A percentile compares a stretch with the other conserved stretches of the same genome.
Evolutionary conservation across 2,329 filamentous ascomycete species (phyloP).

Genomic region (Macrophomina phaseolina): DNA sequence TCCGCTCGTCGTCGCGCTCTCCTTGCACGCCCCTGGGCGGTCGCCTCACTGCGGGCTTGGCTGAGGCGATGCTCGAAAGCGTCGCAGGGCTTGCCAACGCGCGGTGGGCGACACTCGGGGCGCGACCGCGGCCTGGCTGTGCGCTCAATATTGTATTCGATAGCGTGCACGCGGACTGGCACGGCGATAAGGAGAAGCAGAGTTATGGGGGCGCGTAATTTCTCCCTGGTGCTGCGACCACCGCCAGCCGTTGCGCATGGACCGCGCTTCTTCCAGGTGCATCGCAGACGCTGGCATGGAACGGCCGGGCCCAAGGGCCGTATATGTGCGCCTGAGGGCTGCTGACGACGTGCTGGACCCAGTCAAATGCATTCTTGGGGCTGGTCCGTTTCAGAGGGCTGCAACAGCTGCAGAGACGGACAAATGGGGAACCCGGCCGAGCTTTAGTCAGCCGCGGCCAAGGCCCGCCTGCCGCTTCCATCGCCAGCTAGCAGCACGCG

Average conservation of each 20-base stretch:
- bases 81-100: not conserved
- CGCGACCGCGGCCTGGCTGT: slow-evolving; percentile 18
- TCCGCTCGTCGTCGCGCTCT: not conserved
- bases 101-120: not conserved
- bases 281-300: not conserved
- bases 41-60: not conserved
- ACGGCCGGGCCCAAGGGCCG: not conserved
- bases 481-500: not conserved
- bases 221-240: slow-evolving; percentile 3
- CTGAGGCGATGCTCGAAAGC: not conserved
- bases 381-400: slow-evolving; percentile 1
- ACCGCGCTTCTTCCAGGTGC: slow-evolving; percentile 3
- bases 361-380: slow-evolving; percentile 1
- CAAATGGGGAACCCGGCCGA: slow-evolving; percentile 5
- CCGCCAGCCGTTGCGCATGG: slow-evolving; percentile 16
- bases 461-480: not conserved
- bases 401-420: not conserved
- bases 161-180: slow-evolving; percentile 8
- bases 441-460: slow-evolving; percentile 9
- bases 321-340: slow-evolving; percentile 1
- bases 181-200: not conserved
- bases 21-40: not conserved
- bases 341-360: slow-evolving; percentile 13
- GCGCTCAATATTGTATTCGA: slow-evolving; percentile 18
- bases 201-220: not conserved